Evolutionary conservation across 2,329 filamentous ascomycete genomes (phyloP).

Genomic region (Alternaria burnsii): DNA sequence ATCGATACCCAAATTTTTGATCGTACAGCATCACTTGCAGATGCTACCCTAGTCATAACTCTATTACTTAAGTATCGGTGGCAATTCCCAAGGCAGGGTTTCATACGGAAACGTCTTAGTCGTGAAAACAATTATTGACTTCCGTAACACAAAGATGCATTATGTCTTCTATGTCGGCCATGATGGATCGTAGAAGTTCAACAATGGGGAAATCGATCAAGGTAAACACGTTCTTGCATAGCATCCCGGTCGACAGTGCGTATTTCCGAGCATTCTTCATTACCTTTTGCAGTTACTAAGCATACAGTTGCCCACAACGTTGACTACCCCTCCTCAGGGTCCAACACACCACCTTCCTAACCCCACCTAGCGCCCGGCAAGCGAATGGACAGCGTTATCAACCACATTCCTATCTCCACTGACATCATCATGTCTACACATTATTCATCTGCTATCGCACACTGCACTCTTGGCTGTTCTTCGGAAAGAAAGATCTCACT

Average conservation of each 20-base stretch:
- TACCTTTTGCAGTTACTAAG: constrained; percentile 1
- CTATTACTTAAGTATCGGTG: not conserved
- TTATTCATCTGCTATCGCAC: not conserved
- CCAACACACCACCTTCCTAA: constrained; percentile 17
- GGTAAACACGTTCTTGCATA: not conserved
- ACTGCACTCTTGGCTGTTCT: not conserved
- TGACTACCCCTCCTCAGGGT: constrained; percentile 7
- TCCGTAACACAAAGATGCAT: not conserved
- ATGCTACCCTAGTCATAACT: not conserved
- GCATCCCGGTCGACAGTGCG: not conserved
- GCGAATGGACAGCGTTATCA: constrained; percentile 8
- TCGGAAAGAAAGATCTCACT: constrained; percentile 2
- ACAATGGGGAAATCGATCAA: not conserved
- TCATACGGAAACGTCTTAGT: not conserved
- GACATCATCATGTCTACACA: constrained; percentile 7
- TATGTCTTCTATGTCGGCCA: not conserved
- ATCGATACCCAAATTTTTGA: constrained; percentile 3
- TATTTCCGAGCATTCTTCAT: not conserved
- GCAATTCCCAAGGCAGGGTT: not conserved
- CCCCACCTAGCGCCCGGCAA: constrained; percentile 11
- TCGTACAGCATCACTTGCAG: not conserved
- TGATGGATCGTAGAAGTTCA: not conserved
- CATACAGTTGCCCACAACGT: not conserved
- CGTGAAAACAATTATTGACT: not conserved
- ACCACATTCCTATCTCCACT: constrained; percentile 5